A percentile compares a stretch with the other conserved stretches of the same genome.
Evolutionary conservation across 2,329 filamentous ascomycete genomes (phyloP).

Genomic region (Dothideomycetidae sp.): DNA sequence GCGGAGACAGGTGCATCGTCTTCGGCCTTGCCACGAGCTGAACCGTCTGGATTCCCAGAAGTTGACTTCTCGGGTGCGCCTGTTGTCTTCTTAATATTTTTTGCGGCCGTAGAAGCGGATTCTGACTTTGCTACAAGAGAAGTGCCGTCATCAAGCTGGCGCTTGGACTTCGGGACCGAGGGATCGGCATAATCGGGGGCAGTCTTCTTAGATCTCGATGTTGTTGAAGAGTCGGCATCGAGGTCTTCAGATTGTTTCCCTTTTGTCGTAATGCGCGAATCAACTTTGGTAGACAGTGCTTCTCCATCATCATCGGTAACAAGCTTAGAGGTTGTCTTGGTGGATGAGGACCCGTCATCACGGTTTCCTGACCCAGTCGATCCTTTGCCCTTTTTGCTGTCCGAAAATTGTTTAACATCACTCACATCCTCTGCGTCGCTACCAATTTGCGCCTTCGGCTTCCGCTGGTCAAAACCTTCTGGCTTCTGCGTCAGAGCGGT

Average conservation of each 20-base stretch:
- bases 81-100: neutral
- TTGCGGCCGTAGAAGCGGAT: neutral
- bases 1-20: neutral
- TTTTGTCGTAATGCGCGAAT: neutral
- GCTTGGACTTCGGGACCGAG: slow-evolving; percentile 6
- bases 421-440: slow-evolving; percentile 6
- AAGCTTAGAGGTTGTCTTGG: neutral
- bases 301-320: slow-evolving; percentile 5
- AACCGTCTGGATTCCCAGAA: too few species aligned
- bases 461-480: slow-evolving; percentile 2
- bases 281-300: neutral
- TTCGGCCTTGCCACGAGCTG: neutral
- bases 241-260: neutral
- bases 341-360: neutral
- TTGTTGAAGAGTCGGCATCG: neutral
- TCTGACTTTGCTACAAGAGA: slow-evolving; percentile 2
- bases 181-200: neutral
- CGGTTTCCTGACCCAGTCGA: neutral
- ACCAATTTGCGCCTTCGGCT: slow-evolving; percentile 1
- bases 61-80: too few species aligned
- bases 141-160: slow-evolving; percentile 4
- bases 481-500: slow-evolving; percentile 8
- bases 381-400: neutral
- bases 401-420: slow-evolving; percentile 9
- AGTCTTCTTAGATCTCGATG: slow-evolving; percentile 6